Evolutionary conservation across 192 early-diverging fungal genomes (phyloP), one percentile per base, ranked within the genome.

Genomic region (Coemansia interrupta): DNA sequence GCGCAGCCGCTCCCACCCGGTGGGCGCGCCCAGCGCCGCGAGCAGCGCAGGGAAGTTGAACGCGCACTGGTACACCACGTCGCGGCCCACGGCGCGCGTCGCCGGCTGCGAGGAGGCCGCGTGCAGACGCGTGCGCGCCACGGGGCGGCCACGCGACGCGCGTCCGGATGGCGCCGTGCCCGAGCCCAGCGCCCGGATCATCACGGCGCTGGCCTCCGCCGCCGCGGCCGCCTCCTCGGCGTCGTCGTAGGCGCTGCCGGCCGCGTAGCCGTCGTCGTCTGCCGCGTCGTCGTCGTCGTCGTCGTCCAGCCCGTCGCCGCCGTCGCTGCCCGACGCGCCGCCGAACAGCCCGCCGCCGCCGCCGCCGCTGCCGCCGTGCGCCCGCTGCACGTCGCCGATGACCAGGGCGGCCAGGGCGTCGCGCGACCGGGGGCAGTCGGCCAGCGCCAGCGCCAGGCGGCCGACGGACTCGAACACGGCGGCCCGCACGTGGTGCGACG

Each of bases 21-120:
- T 11, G 24, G 42, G 22, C 32, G 32, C 5, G 2, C 79, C 66
- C 1, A 81, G 46, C 23, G 68, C 58, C 0, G 66, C 61, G 2
- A 78, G 51, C 42, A 81, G 48, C 11, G 80, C 80, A 0, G 80
- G 80, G 18, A 81, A 73, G 44, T 81, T 81, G 59, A 54, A 81
- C 3, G 73, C 80, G 38, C 70, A 73, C 26, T 81, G 73, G 60
- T 64, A 81, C 22, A 77, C 32, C 5, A 77, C 51, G 12, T 77
- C 80, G 43, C 54, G 66, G 20, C 61, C 61, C 4, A 72, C 60
- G 8, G 71, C 67, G 14, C 61, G 61, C 29, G 28, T 23, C n/a
- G 41, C 42, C 32, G 5, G 32, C 32, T 2, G 32, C 32, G 32
- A 8, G n/a, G n/a, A n/a, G n/a, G n/a, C n/a, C 32, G 32, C 32